These are phyloP conservation scores for Coemansia sp. DNA, from an alignment of 192 early-diverging fungal genomes.

Conservation along the genomic window DNA sequence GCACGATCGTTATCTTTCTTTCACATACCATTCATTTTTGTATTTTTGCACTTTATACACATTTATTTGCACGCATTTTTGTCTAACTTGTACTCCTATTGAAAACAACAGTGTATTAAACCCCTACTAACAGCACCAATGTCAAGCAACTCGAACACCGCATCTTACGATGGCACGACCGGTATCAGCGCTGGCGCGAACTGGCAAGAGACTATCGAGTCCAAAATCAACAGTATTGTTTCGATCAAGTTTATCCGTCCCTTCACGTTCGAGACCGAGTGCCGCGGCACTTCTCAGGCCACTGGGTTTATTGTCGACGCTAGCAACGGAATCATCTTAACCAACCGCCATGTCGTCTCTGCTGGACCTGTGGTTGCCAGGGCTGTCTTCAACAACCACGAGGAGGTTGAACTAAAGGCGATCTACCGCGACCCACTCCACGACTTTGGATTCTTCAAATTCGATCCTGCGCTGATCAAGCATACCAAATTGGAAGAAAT, in stretches of 20 bases:
- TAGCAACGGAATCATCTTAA: constrained; percentile 68
- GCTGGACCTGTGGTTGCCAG: constrained; percentile 71
- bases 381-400: constrained; percentile 73
- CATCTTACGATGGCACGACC: neutral
- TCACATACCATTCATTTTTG: neutral
- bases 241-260: constrained; percentile 37
- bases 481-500: constrained; percentile 72
- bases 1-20: neutral
- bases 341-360: constrained; percentile 79
- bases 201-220: constrained; percentile 40
- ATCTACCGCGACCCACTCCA: constrained; percentile 82
- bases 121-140: neutral
- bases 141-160: neutral
- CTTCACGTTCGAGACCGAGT: constrained; percentile 37
- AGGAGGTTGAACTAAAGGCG: constrained; percentile 69
- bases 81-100: too few relatives aligned
- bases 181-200: neutral
- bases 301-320: constrained; percentile 82
- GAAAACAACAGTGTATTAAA: too few relatives aligned
- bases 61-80: too few relatives aligned
- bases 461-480: constrained; percentile 66
- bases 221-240: constrained; percentile 39
- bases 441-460: constrained; percentile 82
- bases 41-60: too few relatives aligned
- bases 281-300: constrained; percentile 38